phyloP scores from a whole-genome alignment of 2,329 filamentous ascomycete species.

The Ascochyta rabiei region DNA sequence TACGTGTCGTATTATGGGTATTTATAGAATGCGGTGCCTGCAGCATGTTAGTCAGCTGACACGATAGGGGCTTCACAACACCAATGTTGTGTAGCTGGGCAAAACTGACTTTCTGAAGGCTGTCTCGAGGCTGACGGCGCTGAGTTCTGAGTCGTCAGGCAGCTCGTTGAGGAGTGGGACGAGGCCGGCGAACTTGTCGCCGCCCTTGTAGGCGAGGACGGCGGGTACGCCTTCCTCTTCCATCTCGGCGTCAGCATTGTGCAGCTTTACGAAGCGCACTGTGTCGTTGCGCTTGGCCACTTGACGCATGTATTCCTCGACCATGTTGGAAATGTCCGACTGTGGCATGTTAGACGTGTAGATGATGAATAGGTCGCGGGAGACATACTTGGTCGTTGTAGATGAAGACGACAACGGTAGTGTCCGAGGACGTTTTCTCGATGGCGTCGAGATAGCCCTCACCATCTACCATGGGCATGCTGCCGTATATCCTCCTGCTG shows the following conservation, averaged over 20 bases:
- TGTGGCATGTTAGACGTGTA: constrained; percentile 48
- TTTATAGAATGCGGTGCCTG: constrained; percentile 41
- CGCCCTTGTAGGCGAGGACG: constrained; percentile 84
- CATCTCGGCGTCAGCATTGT: constrained; percentile 93
- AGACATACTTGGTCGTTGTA: constrained; percentile 80
- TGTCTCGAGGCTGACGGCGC: constrained; percentile 62
- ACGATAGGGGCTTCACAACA: constrained; percentile 16
- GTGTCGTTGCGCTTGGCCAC: constrained; percentile 74
- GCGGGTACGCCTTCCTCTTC: constrained; percentile 87
- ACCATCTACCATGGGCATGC: constrained; percentile 83
- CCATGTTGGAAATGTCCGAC: constrained; percentile 78
- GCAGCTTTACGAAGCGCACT: constrained; percentile 87
- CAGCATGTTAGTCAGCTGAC: constrained; percentile 30
- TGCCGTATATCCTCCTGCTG: constrained; percentile 77
- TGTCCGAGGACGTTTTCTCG: constrained; percentile 82
- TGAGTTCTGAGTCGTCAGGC: constrained; percentile 63
- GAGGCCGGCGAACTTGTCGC: constrained; percentile 88
- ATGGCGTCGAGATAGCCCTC: constrained; percentile 94
- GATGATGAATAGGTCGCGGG: background rate
- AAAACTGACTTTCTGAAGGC: constrained; percentile 57
- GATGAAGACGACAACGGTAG: constrained; percentile 89
- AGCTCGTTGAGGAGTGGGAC: constrained; percentile 88
- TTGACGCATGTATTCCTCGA: constrained; percentile 77
- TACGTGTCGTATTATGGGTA: constrained; percentile 1
- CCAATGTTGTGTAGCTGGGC: background rate